A percentile compares a stretch with the other conserved stretches of the same genome.
phyloP scores from a whole-genome alignment of 1,139 yeast genomes.

The Taphrina populina region DNA sequence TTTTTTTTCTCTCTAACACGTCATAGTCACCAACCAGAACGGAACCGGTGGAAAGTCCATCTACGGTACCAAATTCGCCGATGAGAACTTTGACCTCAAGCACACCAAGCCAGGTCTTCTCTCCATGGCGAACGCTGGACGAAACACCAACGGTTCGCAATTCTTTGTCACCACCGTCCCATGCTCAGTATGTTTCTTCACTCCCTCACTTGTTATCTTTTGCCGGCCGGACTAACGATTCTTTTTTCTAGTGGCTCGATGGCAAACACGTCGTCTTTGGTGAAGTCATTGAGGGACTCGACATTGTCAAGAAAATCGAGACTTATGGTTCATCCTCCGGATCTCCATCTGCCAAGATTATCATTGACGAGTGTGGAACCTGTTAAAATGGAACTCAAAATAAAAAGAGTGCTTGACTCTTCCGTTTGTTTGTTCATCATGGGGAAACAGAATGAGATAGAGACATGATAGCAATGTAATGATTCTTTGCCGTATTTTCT shows the following conservation, averaged over 20 bases:
- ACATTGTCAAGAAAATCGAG: slow-evolving; percentile 90
- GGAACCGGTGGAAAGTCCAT: slow-evolving; percentile 98
- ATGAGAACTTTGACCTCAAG: slow-evolving; percentile 83
- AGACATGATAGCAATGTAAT: no score
- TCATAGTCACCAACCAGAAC: slow-evolving; percentile 58
- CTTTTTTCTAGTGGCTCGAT: slow-evolving; percentile 92
- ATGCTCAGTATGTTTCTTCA: slow-evolving; percentile 16
- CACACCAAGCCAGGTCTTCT: slow-evolving; percentile 93
- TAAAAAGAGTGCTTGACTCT: no score
- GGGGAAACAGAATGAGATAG: no score
- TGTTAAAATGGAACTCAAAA: no score
- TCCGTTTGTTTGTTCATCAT: no score
- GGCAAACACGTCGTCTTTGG: slow-evolving; percentile 99
- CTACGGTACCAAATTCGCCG: slow-evolving; percentile 93
- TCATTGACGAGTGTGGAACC: slow-evolving; percentile 75
- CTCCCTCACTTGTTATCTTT: neutral
- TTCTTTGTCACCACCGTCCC: slow-evolving; percentile 95
- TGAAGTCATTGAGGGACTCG: slow-evolving; percentile 88
- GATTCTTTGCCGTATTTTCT: no score
- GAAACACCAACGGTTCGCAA: slow-evolving; percentile 99
- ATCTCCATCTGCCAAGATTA: slow-evolving; percentile 71
- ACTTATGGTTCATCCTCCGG: slow-evolving; percentile 80
- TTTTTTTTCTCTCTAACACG: neutral
- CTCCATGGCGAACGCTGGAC: slow-evolving; percentile 99
- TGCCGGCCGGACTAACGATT: neutral